These are phyloP conservation scores for Beauveria asiatica DNA, from an alignment of 2,329 filamentous ascomycete genomes.

Conservation along the genomic window DNA sequence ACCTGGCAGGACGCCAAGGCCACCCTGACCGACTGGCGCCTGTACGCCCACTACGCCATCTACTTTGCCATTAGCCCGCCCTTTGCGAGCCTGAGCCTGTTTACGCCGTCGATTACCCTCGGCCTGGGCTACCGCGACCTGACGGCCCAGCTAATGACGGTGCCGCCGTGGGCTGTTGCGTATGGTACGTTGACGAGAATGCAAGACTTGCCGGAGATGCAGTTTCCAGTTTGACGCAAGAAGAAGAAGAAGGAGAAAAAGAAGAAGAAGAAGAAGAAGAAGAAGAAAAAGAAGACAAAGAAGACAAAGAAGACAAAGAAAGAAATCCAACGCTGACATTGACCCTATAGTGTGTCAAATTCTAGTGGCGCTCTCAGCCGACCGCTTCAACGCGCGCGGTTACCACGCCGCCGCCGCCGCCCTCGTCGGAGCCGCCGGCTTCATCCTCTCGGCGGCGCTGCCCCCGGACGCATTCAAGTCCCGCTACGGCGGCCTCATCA, in stretches of 20 bases:
- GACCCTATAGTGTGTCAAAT: constrained; percentile 28
- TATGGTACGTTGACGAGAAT: constrained; percentile 32
- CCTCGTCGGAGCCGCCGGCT: constrained; percentile 36
- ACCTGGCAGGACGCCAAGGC: constrained; percentile 61
- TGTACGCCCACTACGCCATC: constrained; percentile 58
- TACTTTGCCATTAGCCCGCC: constrained; percentile 44
- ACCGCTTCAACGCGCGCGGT: constrained; percentile 49
- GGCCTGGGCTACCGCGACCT: constrained; percentile 43
- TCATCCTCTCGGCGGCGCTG: constrained; percentile 55
- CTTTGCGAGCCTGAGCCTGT: constrained; percentile 52
- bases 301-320: not conserved
- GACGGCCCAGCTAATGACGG: constrained; percentile 57
- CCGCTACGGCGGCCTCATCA: constrained; percentile 63
- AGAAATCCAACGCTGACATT: not conserved
- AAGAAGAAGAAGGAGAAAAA: too few relatives aligned
- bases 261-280: too few relatives aligned
- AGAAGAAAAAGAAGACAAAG: too few relatives aligned
- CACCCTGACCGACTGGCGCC: constrained; percentile 55
- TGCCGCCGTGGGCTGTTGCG: constrained; percentile 55
- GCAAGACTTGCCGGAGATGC: too few relatives aligned
- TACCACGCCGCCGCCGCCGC: constrained; percentile 35
- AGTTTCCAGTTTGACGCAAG: too few relatives aligned
- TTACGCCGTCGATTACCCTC: constrained; percentile 51
- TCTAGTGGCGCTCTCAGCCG: constrained; percentile 49
- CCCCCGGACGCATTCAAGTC: constrained; percentile 48